Base-by-base conservation (phyloP, 768 basidiomycete genomes). In the Candolleomyces aberdarensis region DNA sequence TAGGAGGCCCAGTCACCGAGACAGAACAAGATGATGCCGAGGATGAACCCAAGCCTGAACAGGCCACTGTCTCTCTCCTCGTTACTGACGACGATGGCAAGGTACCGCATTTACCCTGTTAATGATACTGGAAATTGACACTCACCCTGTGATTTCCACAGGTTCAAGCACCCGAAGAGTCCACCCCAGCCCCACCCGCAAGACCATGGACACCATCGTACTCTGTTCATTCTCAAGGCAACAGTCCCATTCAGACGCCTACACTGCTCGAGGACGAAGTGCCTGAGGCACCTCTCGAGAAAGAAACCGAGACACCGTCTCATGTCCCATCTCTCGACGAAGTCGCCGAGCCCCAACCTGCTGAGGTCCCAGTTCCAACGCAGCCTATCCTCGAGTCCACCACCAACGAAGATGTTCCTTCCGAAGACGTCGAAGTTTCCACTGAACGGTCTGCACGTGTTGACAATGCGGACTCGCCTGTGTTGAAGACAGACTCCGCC, bases 141-240 rank as follows among this genome's bases (percentile, higher is more conserved):
- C 6, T 11, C 6, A 36, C 6, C 19, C 44, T 17, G 44, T 17
- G 19, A 6, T 20, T 17, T 46, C 15, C 14, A 46, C 44, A 46
- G 44, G 44, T 46, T 14, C 17, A 46, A 20, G 10, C 44, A 17
- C 17, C 19, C 15, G 44, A 46, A 17, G 29, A 2, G 20, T 46
- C 41, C 36, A 62, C 32, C 71, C 44, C 62, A 64, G 20, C 71
- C 70, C 9, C 63, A 63, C 49, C 66, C 4, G 15, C 54, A 41
- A 56, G 74, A 3, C 74, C 76, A 5, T 78, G 77, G 77, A 76
- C 75, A 19, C 73, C 76, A 32, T 78, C 78, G 29, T 78, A 79
- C 59, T 77, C 78, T 10, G 76, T 77, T 1, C 75, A 77, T 36
- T 71, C 68, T 19, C 78, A 80, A 62, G 78, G 78, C 49, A 36